Percentiles rank a stretch among this genome's conserved stretches.
These are phyloP conservation scores for Pseudoscleropodium purum DNA, from an alignment of 225 moss, liverwort and hornwort species.

Conservation along the genomic window DNA sequence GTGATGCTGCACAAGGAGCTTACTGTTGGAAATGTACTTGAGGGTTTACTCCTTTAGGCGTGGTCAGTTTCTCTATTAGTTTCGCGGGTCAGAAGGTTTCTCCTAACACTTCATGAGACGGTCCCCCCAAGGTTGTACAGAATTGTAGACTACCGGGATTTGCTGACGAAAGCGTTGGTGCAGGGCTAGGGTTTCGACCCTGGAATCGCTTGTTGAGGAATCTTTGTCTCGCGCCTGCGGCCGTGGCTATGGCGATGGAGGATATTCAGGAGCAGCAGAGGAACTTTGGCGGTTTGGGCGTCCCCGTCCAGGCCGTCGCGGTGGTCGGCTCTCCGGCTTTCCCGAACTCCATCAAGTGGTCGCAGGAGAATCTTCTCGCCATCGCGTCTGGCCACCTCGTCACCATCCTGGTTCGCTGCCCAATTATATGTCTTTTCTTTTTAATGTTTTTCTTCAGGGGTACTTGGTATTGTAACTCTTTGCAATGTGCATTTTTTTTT, in stretches of 20 bases:
- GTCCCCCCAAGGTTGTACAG: not conserved
- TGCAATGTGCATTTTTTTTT: not conserved
- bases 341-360: conserved; percentile 84
- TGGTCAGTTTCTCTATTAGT: not conserved
- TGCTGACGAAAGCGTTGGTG: not conserved
- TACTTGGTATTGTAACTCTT: not conserved
- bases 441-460: not conserved
- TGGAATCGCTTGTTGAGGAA: not conserved
- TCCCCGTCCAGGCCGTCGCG: conserved; percentile 61
- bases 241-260: not conserved
- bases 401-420: conserved; percentile 58
- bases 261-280: conserved; percentile 7
- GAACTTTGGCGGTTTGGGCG: conserved; percentile 22
- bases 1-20: not conserved
- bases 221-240: not conserved
- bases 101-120: not conserved
- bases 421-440: not conserved
- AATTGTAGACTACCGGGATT: not conserved
- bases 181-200: conserved; percentile 21
- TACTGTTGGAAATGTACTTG: not conserved
- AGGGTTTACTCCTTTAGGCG: not conserved
- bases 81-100: not conserved
- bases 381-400: conserved; percentile 89
- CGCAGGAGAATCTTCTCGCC: conserved; percentile 84
- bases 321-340: conserved; percentile 74